phyloP scores from a whole-genome alignment of 106 monocot species.

The Ottelia alismoides region DNA sequence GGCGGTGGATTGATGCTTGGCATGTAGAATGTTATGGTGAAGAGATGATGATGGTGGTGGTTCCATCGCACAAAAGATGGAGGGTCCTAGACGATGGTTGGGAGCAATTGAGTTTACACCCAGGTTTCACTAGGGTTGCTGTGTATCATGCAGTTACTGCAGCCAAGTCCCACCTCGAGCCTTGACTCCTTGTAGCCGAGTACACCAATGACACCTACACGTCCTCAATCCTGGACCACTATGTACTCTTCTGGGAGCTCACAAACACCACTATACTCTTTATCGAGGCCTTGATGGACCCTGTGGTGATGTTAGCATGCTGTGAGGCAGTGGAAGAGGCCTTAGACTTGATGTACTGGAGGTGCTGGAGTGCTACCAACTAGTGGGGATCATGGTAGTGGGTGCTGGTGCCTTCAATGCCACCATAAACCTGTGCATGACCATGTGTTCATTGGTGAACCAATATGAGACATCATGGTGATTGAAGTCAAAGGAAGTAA shows the following conservation, averaged over 20 bases:
- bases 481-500: constrained; percentile 27
- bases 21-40: too few species aligned
- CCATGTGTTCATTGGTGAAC: constrained; percentile 68
- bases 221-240: constrained; percentile 59
- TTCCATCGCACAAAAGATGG: constrained; percentile 70
- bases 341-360: constrained; percentile 74
- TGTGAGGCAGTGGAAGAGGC: constrained; percentile 69
- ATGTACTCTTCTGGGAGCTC: constrained; percentile 87
- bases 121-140: too few species aligned
- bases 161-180: constrained; percentile 44
- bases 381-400: constrained; percentile 62
- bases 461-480: constrained; percentile 91
- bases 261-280: constrained; percentile 36
- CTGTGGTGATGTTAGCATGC: too few species aligned
- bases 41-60: constrained; percentile 65
- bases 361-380: constrained; percentile 63
- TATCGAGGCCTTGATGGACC: too few species aligned
- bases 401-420: constrained; percentile 75
- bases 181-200: constrained; percentile 43
- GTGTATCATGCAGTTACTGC: constrained; percentile 46
- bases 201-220: constrained; percentile 84
- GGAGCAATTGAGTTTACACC: constrained; percentile 77
- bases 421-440: constrained; percentile 71
- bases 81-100: constrained; percentile 71
- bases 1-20: too few species aligned